Base-by-base conservation (phyloP, 2,329 filamentous ascomycete species). In the Hypoxylon sp. region DNA sequence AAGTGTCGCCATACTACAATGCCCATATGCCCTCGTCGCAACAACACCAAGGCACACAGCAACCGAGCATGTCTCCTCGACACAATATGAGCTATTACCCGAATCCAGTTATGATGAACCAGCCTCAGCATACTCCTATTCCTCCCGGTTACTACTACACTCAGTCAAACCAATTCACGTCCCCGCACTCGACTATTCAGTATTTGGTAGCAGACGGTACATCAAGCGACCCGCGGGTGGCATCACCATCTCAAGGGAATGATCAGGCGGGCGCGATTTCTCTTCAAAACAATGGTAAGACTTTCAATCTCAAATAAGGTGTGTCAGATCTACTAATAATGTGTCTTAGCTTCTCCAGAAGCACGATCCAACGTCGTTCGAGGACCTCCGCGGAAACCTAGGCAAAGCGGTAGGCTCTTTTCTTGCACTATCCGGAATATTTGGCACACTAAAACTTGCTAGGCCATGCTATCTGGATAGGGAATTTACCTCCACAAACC, bases 381-480 rank as follows among this genome's bases (percentile, higher is more conserved):
- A 63, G 86, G 86, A 1, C 86, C 86, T 1, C 86, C 86, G 1
- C 80, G 85, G 66, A 88, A 88, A 68, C 86, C 88, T 65, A 84
- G 85, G 66, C 88, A 90, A 77, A 90, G 86, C 76, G 88, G 88
- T 90, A 80, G 80, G 86, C 76, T 50, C 22, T 35, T 33, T 22
- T 46, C 24, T 52, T 52, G 29, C n/a, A 53, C 33, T 39, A 47
- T 6, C 47, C 31, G 50, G 65, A 74, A 56, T 77, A 55, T 55
- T n/a, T 57, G 6, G 5, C 53, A 57, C 31, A 29, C 63, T 35
- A 57, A 70, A 10, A 47, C 39, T 53, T 22, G 50, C 37, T 42
- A 83, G 95, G 94, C 1, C 92, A 97, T 78, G 95, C 95, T 0
- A 90, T 98, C 19, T 98, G 96, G 95, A 93, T 98, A 29, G 96